Conservation (phyloP, 768 basidiomycete genomes). For the Boletellus emodensis region DNA sequence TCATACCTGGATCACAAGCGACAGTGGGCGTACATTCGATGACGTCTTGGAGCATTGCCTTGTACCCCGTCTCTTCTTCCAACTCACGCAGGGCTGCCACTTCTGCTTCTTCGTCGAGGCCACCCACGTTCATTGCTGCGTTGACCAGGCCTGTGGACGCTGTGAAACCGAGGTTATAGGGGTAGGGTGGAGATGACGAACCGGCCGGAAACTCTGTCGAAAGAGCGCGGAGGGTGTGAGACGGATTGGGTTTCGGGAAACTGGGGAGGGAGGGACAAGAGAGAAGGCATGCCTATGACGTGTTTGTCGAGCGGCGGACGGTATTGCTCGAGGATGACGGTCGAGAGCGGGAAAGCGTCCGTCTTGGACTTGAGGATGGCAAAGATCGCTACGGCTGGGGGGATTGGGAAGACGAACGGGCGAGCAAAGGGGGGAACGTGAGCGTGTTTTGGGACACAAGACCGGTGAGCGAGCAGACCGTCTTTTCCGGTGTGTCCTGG, state of each 20-base stretch:
- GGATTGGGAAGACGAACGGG: too few relatives aligned
- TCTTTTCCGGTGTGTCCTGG: conserved; percentile 75
- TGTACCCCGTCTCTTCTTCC: conserved; percentile 90
- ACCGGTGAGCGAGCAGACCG: conserved; percentile 41
- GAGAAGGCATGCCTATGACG: conserved; percentile 56
- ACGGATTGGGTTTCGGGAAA: background rate
- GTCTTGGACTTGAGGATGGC: conserved; percentile 75
- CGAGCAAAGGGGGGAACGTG: too few relatives aligned
- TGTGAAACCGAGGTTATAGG: background rate
- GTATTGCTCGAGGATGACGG: conserved; percentile 88
- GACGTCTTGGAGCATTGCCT: conserved; percentile 49
- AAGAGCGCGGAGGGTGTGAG: background rate
- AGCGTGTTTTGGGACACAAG: too few relatives aligned
- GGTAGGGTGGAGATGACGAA: conserved; percentile 24
- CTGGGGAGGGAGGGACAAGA: too few relatives aligned
- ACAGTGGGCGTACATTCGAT: conserved; percentile 59
- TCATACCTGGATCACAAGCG: conserved; percentile 67
- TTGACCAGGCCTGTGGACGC: conserved; percentile 67
- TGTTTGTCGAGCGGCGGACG: conserved; percentile 80
- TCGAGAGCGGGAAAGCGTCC: conserved; percentile 67
- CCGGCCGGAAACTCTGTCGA: conserved; percentile 55
- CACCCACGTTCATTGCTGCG: conserved; percentile 38
- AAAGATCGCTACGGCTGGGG: conserved; percentile 76
- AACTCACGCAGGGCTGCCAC: conserved; percentile 83
- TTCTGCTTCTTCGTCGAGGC: conserved; percentile 61